Base-by-base conservation (phyloP, 257 asterid species). In the Salvia miltiorrhiza region DNA sequence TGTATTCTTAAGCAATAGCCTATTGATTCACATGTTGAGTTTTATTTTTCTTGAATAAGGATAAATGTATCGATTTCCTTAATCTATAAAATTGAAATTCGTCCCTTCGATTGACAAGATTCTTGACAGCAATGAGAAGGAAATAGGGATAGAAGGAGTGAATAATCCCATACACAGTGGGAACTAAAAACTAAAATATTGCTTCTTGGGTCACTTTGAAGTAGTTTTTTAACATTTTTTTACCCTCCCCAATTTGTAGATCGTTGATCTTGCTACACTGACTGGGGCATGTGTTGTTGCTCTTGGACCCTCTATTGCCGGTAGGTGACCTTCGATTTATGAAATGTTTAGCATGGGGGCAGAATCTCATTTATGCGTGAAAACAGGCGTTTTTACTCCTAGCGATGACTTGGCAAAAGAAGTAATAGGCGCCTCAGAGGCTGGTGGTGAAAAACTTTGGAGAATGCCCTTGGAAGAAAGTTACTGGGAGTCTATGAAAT, bases 271-370 rank as follows among this genome's bases (percentile, higher is more conserved):
- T 74, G 96, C 99, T 53, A 91, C 99, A 21, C 78, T 94, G 63
- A 94, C 99, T 28, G 99, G 99, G 35, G 98, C 99, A 16, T 89
- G 98, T 11, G 45, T 89, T 12, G 81, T 94, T 65, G 99, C 99
- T 68, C 98, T 94, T 80, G 98, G 99, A 28, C 96, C 97, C 69
- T 86, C 99, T 73, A 84, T 94, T 78, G 98, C 96, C 32, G 99
- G 99, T 94, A 70, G n/a, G 68, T 24, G 40, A 56, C 56, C 20
- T 77, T 33, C 10, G n/a, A 10, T 54, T 21, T 28, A 37, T 33
- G 10, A 43, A 41, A 53, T 61, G 19, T 32, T 43, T 30, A 33
- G 9, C 39, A 3, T 24, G 17, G 9, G 23, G 24, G 8, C 2
- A n/a, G 3, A 52, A n/a, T 35, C 14, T 57, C 43, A 35, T 56